Conservation (phyloP, 129 eudicot genomes). For the Pseudognaphalium luteoalbum region DNA sequence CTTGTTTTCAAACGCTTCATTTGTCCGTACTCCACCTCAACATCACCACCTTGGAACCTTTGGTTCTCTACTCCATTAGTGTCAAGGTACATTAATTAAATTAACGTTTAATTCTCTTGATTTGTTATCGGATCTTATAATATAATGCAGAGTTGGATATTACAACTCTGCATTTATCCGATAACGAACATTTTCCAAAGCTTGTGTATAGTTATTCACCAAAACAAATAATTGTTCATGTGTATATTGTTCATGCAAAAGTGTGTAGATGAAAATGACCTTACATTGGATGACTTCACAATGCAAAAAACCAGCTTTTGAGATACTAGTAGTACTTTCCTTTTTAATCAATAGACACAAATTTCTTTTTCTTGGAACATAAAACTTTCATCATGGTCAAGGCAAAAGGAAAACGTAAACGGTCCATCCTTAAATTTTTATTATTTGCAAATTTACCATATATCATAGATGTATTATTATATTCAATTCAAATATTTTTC, state of each 20-base stretch:
- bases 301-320: conserved; percentile 58
- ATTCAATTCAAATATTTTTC: background rate
- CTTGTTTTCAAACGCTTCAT: conserved; percentile 64
- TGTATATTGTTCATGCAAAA: conserved; percentile 34
- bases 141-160: background rate
- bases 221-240: conserved; percentile 16
- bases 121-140: no score
- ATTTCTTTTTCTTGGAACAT: conserved; percentile 43
- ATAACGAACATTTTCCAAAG: background rate
- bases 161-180: conserved; percentile 20
- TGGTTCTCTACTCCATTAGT: conserved; percentile 89
- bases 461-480: background rate
- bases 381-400: conserved; percentile 31
- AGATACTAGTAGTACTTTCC: conserved; percentile 45
- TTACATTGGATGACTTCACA: conserved; percentile 53
- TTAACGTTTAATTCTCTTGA: background rate
- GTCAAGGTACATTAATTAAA: conserved; percentile 64
- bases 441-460: background rate
- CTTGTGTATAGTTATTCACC: background rate
- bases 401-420: conserved; percentile 14
- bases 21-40: conserved; percentile 88
- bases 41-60: conserved; percentile 78
- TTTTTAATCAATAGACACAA: conserved; percentile 35
- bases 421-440: conserved; percentile 8
- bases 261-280: conserved; percentile 55